These are phyloP conservation scores for Phytophthora pini DNA, from an alignment of 352 stramenopile species.

Conservation along the genomic window DNA sequence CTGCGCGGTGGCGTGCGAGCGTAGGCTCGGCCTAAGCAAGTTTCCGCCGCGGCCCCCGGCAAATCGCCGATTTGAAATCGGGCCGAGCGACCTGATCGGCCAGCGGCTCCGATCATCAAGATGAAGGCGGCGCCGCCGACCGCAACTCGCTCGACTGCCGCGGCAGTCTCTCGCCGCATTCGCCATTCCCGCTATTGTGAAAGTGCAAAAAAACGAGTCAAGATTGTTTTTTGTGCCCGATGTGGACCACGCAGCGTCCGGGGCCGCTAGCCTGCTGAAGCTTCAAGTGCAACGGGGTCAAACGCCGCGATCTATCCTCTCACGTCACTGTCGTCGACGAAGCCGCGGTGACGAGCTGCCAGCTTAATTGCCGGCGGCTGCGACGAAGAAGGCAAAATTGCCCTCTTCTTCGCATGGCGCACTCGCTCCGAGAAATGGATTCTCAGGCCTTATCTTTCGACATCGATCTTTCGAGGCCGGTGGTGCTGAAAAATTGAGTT, in stretches of 20 bases:
- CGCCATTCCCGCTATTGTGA: constrained; percentile 19
- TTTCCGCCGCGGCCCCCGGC: neutral
- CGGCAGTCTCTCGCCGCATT: constrained; percentile 22
- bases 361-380: neutral
- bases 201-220: constrained; percentile 21
- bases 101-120: constrained; percentile 32
- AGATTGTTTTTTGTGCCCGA: constrained; percentile 6
- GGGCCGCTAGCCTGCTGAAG: neutral
- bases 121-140: constrained; percentile 9
- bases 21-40: neutral
- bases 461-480: neutral
- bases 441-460: neutral
- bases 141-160: neutral
- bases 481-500: constrained; percentile 2
- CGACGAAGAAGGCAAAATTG: neutral
- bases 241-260: constrained; percentile 25
- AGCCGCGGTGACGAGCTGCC: constrained; percentile 1
- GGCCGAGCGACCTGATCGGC: constrained; percentile 24
- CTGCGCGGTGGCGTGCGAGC: constrained; percentile 19
- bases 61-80: constrained; percentile 24
- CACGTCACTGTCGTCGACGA: neutral
- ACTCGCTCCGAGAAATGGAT: neutral
- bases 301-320: neutral
- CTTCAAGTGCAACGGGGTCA: constrained; percentile 11
- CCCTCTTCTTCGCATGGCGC: neutral